Base-by-base conservation (phyloP, 1,284 basidiomycete species). In the Ganoderma lingzhi region DNA sequence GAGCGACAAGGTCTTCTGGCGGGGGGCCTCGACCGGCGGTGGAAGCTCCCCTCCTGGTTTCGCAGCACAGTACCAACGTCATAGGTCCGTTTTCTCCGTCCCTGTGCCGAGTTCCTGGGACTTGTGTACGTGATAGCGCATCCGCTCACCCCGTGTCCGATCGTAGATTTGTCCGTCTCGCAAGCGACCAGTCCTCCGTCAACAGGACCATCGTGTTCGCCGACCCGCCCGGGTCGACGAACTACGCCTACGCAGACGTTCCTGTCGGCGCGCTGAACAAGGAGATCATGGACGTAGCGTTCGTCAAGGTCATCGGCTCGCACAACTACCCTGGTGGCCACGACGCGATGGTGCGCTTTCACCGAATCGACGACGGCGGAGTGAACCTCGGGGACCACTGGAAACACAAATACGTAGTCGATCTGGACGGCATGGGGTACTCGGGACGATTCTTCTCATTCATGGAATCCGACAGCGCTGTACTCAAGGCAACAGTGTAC, bases 361-460 rank as follows among this genome's bases (percentile, higher is more conserved):
- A 96, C 79, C 87, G 93, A 39, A 94, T 96, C 75, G 90, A 87
- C 14, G 88, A 93, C 66, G 88, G 91, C 64, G 84, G 93, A 1
- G 94, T 94, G 0, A 90, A 92, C 6, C 84, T 98, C 1, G 94
- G 95, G 4, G 88, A 91, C 71, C 93, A 96, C 76, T 98, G 96
- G 96, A 86, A 90, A 66, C 94, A 96, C 84, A 97, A 97, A 82
- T 97, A 96, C 77, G 85, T 97, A 32, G 82, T 97, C 71, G 96
- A 98, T 80, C 80, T 98, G 65, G 96, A 98, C 78, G 96, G 96
- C 44, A 96, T 96, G 92, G 93, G 94, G n/a, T 98, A 98, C 79
- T 96, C 93, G 51, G 96, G 93, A 6, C 86, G 94, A 60, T 94
- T 97, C 79, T 90, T 97, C 83, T 90, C 94, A 0, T 92, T 96